These are phyloP conservation scores for Cladosporium velox DNA, from an alignment of 2,329 filamentous ascomycete genomes.

Conservation along the genomic window DNA sequence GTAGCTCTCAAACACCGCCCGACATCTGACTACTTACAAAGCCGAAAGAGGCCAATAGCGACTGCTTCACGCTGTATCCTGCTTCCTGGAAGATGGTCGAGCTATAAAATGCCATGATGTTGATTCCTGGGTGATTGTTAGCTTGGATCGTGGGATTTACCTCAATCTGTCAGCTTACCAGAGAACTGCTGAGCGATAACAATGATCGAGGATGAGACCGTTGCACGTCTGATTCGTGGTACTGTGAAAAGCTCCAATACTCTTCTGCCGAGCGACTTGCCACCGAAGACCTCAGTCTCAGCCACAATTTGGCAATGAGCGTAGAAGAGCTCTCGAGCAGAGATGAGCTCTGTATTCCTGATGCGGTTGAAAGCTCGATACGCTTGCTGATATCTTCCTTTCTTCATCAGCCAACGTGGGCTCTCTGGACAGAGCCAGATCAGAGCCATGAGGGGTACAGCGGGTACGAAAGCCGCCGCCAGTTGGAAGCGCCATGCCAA, in stretches of 20 bases:
- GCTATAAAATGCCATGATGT: constrained; percentile 43
- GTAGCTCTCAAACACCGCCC: neutral
- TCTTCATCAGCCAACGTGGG: constrained; percentile 34
- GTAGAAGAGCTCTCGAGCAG: constrained; percentile 37
- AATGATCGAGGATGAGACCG: constrained; percentile 25
- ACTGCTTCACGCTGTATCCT: constrained; percentile 44
- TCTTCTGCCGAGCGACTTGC: constrained; percentile 9
- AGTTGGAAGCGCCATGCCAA: constrained; percentile 64
- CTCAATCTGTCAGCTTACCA: neutral
- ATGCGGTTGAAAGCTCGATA: constrained; percentile 50
- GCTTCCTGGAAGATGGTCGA: constrained; percentile 37
- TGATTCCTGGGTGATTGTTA: constrained; percentile 23
- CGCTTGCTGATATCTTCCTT: constrained; percentile 27
- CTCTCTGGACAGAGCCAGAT: constrained; percentile 52
- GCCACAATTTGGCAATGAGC: constrained; percentile 29
- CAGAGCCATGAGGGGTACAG: constrained; percentile 59
- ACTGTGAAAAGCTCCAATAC: constrained; percentile 29
- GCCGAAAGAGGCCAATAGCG: constrained; percentile 58
- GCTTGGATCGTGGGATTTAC: neutral
- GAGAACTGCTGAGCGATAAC: constrained; percentile 29
- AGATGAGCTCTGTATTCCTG: constrained; percentile 34
- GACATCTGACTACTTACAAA: constrained; percentile 40
- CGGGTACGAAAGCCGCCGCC: constrained; percentile 65
- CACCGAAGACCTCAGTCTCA: constrained; percentile 28
- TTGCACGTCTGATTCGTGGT: constrained; percentile 31